Percentiles rank a stretch among this genome's conserved stretches.
phyloP scores from a whole-genome alignment of 129 eudicot species.

The Pittosporum tobira region DNA sequence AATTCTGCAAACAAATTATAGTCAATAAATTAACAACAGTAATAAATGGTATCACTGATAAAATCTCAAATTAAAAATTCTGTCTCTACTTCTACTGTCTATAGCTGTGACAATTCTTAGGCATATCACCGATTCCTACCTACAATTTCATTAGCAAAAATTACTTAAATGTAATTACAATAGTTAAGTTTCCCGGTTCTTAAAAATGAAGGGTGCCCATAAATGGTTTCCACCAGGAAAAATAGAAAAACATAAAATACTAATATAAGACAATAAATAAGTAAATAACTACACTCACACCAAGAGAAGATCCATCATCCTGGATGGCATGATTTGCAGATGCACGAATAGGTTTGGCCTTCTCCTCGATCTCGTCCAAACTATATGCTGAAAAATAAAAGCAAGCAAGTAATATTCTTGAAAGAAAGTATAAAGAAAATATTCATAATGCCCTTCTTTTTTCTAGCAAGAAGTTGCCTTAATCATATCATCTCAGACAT shows the following conservation, averaged over 20 bases:
- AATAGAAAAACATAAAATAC: too few relatives aligned
- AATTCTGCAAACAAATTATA: slow-evolving; percentile 52
- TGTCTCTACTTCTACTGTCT: neutral
- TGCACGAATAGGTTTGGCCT: slow-evolving; percentile 17
- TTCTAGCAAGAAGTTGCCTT: neutral
- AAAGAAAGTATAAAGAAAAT: neutral
- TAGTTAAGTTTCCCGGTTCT: neutral
- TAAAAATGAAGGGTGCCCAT: neutral
- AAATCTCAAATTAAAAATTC: neutral
- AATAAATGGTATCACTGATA: neutral
- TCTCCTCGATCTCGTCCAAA: slow-evolving; percentile 18
- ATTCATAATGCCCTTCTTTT: neutral
- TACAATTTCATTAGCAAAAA: slow-evolving; percentile 2
- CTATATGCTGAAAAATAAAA: slow-evolving; percentile 17
- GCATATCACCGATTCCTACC: neutral
- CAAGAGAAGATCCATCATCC: slow-evolving; percentile 15
- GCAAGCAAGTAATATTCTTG: neutral
- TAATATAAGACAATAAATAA: too few relatives aligned
- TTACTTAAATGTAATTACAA: neutral
- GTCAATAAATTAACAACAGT: neutral
- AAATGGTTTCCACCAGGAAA: neutral
- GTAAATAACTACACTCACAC: slow-evolving; percentile 19
- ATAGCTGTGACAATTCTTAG: neutral
- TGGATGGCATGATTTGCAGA: slow-evolving; percentile 12
- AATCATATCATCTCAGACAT: neutral